Evolutionary conservation across 441 rosid genomes (phyloP), one percentile per base, ranked within the genome.

Genomic region (Dalechampia spathulata): DNA sequence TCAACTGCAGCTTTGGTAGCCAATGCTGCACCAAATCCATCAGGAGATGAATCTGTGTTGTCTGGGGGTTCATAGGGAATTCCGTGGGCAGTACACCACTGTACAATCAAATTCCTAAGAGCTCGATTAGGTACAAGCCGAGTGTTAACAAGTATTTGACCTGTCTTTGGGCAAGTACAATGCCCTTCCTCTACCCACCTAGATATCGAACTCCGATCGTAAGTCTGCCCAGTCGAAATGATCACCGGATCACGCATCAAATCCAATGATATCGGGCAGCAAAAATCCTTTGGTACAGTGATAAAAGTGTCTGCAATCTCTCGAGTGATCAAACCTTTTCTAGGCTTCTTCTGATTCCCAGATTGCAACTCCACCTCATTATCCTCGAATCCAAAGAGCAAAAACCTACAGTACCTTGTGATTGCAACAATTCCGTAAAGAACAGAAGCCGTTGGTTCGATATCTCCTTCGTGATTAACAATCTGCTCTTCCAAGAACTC

Each of bases 101-200:
- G 96, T 34, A 68, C 44, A 27, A 92, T 92, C 82, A 92, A 70
- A 62, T 83, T 86, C 82, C 84, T 83, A 52, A 92, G 65, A 59
- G 96, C 99, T 5, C 85, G 82, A 63, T 92, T 86, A 0, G 99
- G 85, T n/a, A 92, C 78, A 34, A 92, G 82, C 39, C 80, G 65
- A 4, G 83, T 75, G 49, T 83, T 82, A 38, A 72, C 32, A 5
- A 89, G 77, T 77, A 79, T 69, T 61, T 85, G 97, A 32, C 95
- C 97, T 0, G 97, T 89, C 68, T 89, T 89, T 0, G 96, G 99
- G 62, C 96, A 92, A 47, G 82, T 79, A 61, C 73, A 68, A 48
- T 89, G 90, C 39, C 97, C 96, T 75, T 85, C 95, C 55, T 89
- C 97, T 56, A 92, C 61, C 99, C 99, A 92, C 61, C 99, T 79